Evolutionary conservation across 805 yeast genomes (phyloP).

Genomic region (Monosporozyma yasuniensis): DNA sequence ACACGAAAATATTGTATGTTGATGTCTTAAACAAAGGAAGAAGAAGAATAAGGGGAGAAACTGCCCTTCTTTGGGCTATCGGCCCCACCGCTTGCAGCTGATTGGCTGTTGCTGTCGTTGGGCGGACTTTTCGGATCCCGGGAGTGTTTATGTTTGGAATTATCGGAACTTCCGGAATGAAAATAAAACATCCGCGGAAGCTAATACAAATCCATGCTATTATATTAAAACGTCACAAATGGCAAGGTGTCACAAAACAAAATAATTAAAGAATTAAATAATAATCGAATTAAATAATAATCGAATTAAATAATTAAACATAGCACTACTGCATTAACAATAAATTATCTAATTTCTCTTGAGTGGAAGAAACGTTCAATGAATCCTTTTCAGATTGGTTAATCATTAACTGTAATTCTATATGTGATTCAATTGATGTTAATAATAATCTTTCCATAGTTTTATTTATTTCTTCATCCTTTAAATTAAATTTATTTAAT

Average conservation of each 20-base stretch:
- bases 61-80: no score
- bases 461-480: constrained; percentile 2
- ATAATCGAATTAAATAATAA: no score
- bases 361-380: constrained; percentile 29
- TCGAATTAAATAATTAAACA: no score
- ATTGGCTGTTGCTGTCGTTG: no score
- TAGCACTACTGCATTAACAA: constrained; percentile 7
- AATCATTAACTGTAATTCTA: background rate
- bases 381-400: constrained; percentile 26
- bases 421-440: constrained; percentile 4
- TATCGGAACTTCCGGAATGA: no score
- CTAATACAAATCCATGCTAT: background rate
- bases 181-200: no score
- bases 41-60: no score
- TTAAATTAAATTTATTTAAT: background rate
- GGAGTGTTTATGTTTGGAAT: no score
- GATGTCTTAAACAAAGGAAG: no score
- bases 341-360: constrained; percentile 29
- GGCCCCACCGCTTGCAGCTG: no score
- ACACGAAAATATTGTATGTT: no score
- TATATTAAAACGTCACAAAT: background rate
- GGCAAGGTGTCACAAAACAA: background rate
- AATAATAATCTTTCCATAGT: constrained; percentile 24
- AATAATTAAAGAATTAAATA: background rate
- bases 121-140: no score